These are phyloP conservation scores for Trichoderma oligosporum DNA, from an alignment of 2,329 filamentous ascomycete genomes.

Conservation along the genomic window DNA sequence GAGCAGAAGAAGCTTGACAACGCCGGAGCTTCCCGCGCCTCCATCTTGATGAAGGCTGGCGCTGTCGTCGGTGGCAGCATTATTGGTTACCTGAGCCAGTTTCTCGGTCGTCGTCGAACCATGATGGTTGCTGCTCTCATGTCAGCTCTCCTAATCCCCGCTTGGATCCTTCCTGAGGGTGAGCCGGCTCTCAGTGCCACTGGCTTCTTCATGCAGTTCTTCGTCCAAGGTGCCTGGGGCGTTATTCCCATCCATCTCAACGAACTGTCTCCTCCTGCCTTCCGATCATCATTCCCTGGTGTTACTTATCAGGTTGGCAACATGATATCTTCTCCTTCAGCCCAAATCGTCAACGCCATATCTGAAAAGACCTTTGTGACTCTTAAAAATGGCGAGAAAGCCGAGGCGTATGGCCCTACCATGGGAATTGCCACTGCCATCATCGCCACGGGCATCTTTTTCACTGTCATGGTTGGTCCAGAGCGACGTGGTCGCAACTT, in stretches of 20 bases:
- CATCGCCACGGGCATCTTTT: conserved; percentile 64
- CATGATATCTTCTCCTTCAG: conserved; percentile 67
- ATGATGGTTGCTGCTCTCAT: conserved; percentile 60
- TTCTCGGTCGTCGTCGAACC: conserved; percentile 66
- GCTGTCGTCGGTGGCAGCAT: conserved; percentile 71
- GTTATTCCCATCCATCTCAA: conserved; percentile 71
- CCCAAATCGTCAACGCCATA: conserved; percentile 74
- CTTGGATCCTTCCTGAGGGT: conserved; percentile 64
- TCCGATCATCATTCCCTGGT: conserved; percentile 67
- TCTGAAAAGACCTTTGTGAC: conserved; percentile 59
- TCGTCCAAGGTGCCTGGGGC: conserved; percentile 63
- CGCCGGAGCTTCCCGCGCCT: conserved; percentile 62
- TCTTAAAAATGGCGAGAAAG: conserved; percentile 50
- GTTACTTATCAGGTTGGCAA: conserved; percentile 69
- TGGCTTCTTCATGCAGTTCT: conserved; percentile 66
- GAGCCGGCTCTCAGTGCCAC: conserved; percentile 58
- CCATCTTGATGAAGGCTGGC: conserved; percentile 77
- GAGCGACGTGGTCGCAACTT: conserved; percentile 71
- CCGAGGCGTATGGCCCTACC: conserved; percentile 67
- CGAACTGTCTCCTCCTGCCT: conserved; percentile 66
- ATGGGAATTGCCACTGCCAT: conserved; percentile 77
- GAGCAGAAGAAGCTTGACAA: conserved; percentile 66
- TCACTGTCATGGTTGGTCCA: conserved; percentile 66
- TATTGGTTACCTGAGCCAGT: conserved; percentile 72
- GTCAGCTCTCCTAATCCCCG: conserved; percentile 61